Conservation (phyloP, 768 basidiomycete genomes). For the Peribolospora baueri region DNA sequence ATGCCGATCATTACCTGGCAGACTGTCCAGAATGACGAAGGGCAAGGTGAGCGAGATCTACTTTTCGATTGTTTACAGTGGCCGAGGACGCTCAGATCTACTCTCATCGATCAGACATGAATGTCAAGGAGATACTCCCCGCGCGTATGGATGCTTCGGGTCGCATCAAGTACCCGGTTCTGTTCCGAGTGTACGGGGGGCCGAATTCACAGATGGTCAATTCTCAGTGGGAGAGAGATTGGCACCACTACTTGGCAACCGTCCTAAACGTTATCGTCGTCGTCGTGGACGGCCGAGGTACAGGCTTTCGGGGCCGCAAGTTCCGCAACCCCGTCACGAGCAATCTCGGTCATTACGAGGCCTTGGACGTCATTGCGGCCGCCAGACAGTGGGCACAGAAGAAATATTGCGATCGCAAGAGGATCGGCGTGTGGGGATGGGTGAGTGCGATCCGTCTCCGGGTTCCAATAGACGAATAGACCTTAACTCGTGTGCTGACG, state of each 20-base stretch:
- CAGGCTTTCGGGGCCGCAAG: constrained; percentile 64
- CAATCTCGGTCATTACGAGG: constrained; percentile 73
- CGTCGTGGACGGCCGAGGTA: constrained; percentile 75
- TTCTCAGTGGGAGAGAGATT: constrained; percentile 41
- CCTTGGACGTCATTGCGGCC: constrained; percentile 64
- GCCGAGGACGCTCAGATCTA: constrained; percentile 5
- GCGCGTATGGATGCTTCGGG: constrained; percentile 83
- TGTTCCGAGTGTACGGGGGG: constrained; percentile 86
- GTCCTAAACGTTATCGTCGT: constrained; percentile 64
- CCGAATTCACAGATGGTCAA: constrained; percentile 61
- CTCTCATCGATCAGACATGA: constrained; percentile 37
- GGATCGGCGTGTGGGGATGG: constrained; percentile 97
- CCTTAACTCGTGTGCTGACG: not conserved
- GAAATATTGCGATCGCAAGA: constrained; percentile 60
- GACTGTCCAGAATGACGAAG: constrained; percentile 51
- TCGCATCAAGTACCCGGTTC: constrained; percentile 80
- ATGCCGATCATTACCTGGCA: constrained; percentile 42
- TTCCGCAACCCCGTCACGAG: constrained; percentile 70
- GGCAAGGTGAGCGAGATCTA: not conserved
- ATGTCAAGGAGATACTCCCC: constrained; percentile 73
- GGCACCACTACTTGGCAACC: constrained; percentile 68
- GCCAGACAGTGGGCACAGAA: constrained; percentile 72
- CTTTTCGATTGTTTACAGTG: constrained; percentile 7
- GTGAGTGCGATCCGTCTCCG: constrained; percentile 25
- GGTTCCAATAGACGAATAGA: not conserved